Base-by-base conservation (phyloP, 257 asterid genomes). In the Datura wrightii region DNA sequence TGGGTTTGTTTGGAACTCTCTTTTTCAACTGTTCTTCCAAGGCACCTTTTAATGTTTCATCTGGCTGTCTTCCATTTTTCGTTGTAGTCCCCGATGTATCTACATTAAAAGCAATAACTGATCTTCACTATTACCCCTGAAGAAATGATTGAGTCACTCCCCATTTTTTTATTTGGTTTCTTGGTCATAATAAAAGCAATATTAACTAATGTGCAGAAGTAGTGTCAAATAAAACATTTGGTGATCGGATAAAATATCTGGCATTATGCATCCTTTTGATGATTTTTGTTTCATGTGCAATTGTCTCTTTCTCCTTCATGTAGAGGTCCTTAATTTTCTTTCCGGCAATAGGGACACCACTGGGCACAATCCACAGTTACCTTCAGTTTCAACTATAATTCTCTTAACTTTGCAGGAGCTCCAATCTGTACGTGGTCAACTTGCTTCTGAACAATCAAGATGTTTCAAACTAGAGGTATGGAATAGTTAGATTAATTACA, bases 381-480 rank as follows among this genome's bases (percentile, higher is more conserved):
- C 42, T 24, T 48, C 59, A 74, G 42, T 48, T 76, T 31, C 62
- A 76, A 3, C 19, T 76, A 31, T 31, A 46, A 50, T 52, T 76
- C 14, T 76, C 59, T 10, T 76, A 52, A 48, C 39, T 67, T 36
- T 83, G 63, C 95, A 97, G 99, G 98, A 96, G 88, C 97, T 96
- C 82, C 99, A 94, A 83, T 96, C 98, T 54, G 93, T 93, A 79
- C 93, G 98, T 79, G 94, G 98, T 83, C 99, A 94, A 89, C 97
- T 97, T 86, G 97, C 94, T 79, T 91, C 96, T 85, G 99, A 97
- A 89, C 99, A 94, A 86, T 95, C 99, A 19, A 94, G 99, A 89
- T 95, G 98, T 89, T 97, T 97, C 92, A 97, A 97, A 88, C 98
- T 97, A 63, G 99, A 97, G 99, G 99, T 97, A 82, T 39, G 82